These are phyloP conservation scores for Morella rubra DNA, from an alignment of 306 rosid species.

Conservation along the genomic window DNA sequence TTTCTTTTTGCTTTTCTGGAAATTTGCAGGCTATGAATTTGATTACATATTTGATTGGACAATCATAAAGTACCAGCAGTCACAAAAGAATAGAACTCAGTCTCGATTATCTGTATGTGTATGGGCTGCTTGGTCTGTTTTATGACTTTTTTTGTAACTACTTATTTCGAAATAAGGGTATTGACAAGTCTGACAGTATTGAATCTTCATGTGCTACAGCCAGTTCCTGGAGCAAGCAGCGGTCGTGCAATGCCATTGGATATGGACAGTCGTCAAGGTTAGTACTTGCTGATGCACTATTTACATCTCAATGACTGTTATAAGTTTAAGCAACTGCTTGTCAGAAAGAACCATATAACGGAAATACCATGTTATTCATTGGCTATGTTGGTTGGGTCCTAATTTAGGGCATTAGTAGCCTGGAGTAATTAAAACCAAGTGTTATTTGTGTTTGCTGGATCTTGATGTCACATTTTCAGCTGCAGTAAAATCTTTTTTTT, in stretches of 20 bases:
- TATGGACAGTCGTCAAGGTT: conserved; percentile 66
- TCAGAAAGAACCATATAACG: neutral
- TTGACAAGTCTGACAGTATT: conserved; percentile 28
- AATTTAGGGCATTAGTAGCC: neutral
- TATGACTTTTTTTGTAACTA: neutral
- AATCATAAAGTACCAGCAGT: conserved; percentile 79
- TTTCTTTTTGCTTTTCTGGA: conserved; percentile 20
- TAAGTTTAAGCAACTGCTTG: neutral
- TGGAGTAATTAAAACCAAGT: neutral
- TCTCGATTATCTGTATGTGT: conserved; percentile 57
- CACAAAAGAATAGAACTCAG: conserved; percentile 70
- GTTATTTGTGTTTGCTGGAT: neutral
- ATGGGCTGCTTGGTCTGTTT: conserved; percentile 18
- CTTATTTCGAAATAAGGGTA: conserved; percentile 21
- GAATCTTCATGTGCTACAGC: conserved; percentile 44
- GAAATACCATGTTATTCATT: neutral
- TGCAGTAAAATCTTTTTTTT: neutral
- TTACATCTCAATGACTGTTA: conserved; percentile 3
- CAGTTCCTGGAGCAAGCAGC: conserved; percentile 57
- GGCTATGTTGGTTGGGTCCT: neutral
- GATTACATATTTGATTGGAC: conserved; percentile 94
- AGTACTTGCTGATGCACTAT: conserved; percentile 20
- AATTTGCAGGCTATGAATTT: conserved; percentile 68
- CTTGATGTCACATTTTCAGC: neutral
- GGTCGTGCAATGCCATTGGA: conserved; percentile 51